These are phyloP conservation scores for Pythium monospermum DNA, from an alignment of 352 stramenopile species.

Conservation along the genomic window DNA sequence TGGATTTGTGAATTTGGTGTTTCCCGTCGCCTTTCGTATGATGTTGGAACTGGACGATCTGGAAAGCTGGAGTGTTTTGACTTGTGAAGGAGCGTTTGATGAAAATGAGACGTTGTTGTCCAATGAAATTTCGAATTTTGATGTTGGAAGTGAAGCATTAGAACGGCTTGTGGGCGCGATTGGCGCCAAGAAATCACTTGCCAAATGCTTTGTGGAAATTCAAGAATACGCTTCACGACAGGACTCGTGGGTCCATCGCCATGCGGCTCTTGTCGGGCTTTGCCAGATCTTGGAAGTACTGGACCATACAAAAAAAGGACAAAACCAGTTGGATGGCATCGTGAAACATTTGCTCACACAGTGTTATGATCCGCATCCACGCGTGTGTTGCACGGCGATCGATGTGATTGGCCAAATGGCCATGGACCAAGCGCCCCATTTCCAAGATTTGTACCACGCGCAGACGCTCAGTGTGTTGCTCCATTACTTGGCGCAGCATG, in stretches of 20 bases:
- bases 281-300: constrained; percentile 83
- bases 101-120: constrained; percentile 54
- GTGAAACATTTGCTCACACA: constrained; percentile 64
- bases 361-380: constrained; percentile 60
- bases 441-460: constrained; percentile 71
- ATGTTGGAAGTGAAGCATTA: constrained; percentile 77
- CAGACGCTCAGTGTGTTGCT: constrained; percentile 56
- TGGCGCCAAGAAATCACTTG: constrained; percentile 62
- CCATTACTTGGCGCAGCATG: constrained; percentile 58
- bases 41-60: constrained; percentile 79
- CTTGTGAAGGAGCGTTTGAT: too few species aligned
- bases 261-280: constrained; percentile 71
- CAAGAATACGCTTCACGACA: constrained; percentile 56
- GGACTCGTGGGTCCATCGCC: constrained; percentile 70
- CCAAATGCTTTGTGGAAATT: constrained; percentile 74
- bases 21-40: constrained; percentile 78
- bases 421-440: constrained; percentile 75
- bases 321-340: constrained; percentile 70
- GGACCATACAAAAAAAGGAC: constrained; percentile 33
- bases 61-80: constrained; percentile 60
- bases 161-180: constrained; percentile 64
- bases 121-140: constrained; percentile 84
- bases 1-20: constrained; percentile 64
- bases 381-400: constrained; percentile 80
- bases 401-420: constrained; percentile 77